Evolutionary conservation across 768 basidiomycete species (phyloP), one percentile per base, ranked within the genome.

Genomic region (Jaapia argillacea): DNA sequence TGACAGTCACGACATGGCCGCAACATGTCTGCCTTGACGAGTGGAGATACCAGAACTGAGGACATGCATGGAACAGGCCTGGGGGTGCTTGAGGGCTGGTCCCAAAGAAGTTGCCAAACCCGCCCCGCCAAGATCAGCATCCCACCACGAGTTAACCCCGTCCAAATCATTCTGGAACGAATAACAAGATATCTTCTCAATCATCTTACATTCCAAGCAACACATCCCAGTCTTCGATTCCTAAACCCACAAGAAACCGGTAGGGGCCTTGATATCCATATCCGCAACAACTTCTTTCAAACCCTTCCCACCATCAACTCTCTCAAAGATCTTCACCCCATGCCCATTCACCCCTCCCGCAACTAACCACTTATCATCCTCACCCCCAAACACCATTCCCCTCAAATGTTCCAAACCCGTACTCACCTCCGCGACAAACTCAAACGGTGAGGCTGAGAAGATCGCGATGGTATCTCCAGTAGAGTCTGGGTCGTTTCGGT

Each of bases 391-490:
- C 18, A 57, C 64, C 63, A 87, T 79, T 0, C 77, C 84, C 13
- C 86, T 73, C 16, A 82, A 59, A 55, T 89, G 85, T 10, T 69
- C 71, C 48, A 89, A 54, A 2, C 85, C 85, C 0, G 82, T 80
- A 40, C 76, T 67, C 16, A 85, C 70, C 54, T 88, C 84, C 4
- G 60, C 63, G 6, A 81, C 66, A 2, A 77, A 67, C 4, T 67
- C 63, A 6, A 65, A 64, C 35, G 79, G 66, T 5, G 73, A 66
- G 10, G 20, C 10, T 7, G 10, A 7, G 61, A 82, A 87, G 24
- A 88, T 72, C 4, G 84, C 70, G 48, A 90, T 75, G 24, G 74
- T 74, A 57, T 90, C 86, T 20, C 86, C 85, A 37, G 71, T 75
- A 0, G 75, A 65, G 18, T 75, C 70, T 4, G 79, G 79, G 52